Base-by-base conservation (phyloP, 192 early-diverging fungal species). In the Kickxella alabastrina region DNA sequence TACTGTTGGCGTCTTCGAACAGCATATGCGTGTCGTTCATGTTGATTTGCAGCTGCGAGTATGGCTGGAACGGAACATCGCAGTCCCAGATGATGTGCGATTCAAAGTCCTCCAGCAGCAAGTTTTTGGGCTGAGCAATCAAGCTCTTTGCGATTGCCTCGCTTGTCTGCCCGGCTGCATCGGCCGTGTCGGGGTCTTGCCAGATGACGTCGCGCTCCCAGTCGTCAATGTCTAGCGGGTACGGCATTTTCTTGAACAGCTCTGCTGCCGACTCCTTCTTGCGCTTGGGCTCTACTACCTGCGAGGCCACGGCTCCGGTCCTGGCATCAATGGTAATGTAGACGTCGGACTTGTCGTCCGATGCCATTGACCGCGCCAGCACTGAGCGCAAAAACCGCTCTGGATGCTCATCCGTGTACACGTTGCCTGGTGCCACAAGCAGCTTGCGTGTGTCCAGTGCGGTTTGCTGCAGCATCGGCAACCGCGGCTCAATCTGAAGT, bases 181-280 rank as follows among this genome's bases (percentile, higher is more conserved):
- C 1, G 10, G n/a, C 27, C 4, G 26, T 14, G 4, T 29, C 43
- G n/a, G 23, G 2, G 12, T 46, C 43, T 14, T 46, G 14, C 93
- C 93, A 97, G 14, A 89, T 41, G 37, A 97, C 85, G 6, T 82
- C 65, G 19, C 88, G 82, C 54, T 97, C 91, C 93, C 93, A 97
- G 22, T 63, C 50, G 29, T 91, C 88, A 29, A 93, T 69, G 39
- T 89, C 79, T 31, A 93, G 62, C 6, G 90, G 80, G 47, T 82
- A 74, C 63, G 78, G 82, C n/a, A 81, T 66, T 26, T 53, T 59
- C 36, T 44, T 50, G 37, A 51, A 79, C 59, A 49, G 75, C 65
- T 63, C 52, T 49, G 62, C 70, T 40, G 27, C 40, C 39, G 38
- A 54, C 34, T 54, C 70, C 37, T 44, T 57, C 44, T 31, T 38